phyloP scores from a whole-genome alignment of 139 green algal genomes.

The Tetraselmis striata region DNA sequence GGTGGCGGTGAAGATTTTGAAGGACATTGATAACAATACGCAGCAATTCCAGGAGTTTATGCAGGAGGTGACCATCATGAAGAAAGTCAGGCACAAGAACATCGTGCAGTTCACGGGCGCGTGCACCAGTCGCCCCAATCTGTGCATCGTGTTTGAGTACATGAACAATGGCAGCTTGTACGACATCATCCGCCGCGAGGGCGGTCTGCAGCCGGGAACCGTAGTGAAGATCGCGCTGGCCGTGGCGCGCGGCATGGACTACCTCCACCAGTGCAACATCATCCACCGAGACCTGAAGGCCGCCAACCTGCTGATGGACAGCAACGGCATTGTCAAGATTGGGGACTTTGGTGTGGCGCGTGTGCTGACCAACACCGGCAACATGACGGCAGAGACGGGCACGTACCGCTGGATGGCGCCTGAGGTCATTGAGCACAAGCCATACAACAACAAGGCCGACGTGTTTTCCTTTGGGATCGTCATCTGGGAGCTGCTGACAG shows the following conservation, averaged over 20 bases:
- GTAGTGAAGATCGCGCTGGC: constrained; percentile 73
- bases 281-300: constrained; percentile 87
- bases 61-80: constrained; percentile 84
- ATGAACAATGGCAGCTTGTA: constrained; percentile 93
- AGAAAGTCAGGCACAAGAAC: constrained; percentile 93
- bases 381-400: constrained; percentile 98
- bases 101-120: constrained; percentile 99
- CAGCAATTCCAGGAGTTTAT: constrained; percentile 88
- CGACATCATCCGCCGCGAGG: constrained; percentile 78
- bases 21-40: constrained; percentile 76
- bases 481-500: constrained; percentile 61
- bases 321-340: constrained; percentile 85
- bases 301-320: constrained; percentile 96
- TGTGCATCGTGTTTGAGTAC: constrained; percentile 99
- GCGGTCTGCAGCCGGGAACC: constrained; percentile 30
- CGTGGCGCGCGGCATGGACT: constrained; percentile 85
- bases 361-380: constrained; percentile 70
- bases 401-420: constrained; percentile 99
- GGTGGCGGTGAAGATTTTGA: constrained; percentile 97
- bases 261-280: constrained; percentile 96
- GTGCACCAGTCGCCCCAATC: constrained; percentile 89
- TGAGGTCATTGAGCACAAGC: constrained; percentile 98
- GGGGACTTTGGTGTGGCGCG: constrained; percentile 96
- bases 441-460: constrained; percentile 74
- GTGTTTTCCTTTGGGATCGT: constrained; percentile 61